These are phyloP conservation scores for Closterium sp. DNA, from an alignment of 139 green algal genomes.

Conservation along the genomic window DNA sequence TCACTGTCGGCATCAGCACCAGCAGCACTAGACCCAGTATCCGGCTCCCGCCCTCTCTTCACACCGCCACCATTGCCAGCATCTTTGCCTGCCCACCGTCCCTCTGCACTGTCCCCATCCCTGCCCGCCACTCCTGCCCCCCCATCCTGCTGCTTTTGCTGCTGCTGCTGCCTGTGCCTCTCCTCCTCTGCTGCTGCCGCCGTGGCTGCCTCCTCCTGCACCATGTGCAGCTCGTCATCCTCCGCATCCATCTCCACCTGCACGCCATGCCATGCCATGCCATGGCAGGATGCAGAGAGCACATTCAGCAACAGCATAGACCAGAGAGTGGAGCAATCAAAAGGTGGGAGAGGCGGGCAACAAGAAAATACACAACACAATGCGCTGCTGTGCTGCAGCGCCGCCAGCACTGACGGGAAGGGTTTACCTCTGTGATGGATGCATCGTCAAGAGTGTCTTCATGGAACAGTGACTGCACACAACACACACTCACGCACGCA, in stretches of 20 bases:
- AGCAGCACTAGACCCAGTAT: not conserved
- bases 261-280: not conserved
- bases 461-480: constrained; percentile 8
- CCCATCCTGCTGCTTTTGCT: not conserved
- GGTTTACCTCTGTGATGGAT: constrained; percentile 18
- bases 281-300: not conserved
- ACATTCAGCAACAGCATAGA: not conserved
- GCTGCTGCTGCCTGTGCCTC: not conserved
- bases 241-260: not conserved
- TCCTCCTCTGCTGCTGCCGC: not conserved
- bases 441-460: constrained; percentile 23
- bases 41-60: not conserved
- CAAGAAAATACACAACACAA: not conserved
- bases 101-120: not conserved
- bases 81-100: not conserved
- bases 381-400: not conserved
- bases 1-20: not conserved
- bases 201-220: not conserved
- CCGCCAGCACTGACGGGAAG: not conserved
- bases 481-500: not conserved
- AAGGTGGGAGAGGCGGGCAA: not conserved
- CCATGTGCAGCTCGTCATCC: not conserved
- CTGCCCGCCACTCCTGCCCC: not conserved
- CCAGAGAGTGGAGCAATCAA: not conserved
- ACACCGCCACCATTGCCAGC: not conserved